Evolutionary conservation across 1,139 yeast genomes (phyloP), one percentile per base, ranked within the genome.

Genomic region (Cylindricascospora bacillispora): DNA sequence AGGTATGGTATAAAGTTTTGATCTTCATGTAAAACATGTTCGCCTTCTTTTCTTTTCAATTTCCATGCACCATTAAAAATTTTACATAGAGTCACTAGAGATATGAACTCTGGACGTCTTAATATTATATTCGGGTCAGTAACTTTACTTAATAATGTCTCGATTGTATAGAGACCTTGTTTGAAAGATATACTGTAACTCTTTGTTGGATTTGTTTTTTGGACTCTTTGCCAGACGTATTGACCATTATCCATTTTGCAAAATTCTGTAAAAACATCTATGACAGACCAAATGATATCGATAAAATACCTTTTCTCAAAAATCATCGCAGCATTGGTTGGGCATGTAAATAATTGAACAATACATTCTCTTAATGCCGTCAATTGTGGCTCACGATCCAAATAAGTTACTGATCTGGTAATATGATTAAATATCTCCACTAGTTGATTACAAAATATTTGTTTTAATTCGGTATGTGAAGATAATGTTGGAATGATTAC

Each of bases 381-480:
- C 23, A 73, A 52, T 36, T 66, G 70, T 37, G 78, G 80, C 48
- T 79, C 89, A 35, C 86, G 59, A 45, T 79, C 92, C 17, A 65
- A 50, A 13, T 54, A 47, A 4, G 73, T 68, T 35, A 64, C 56
- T 4, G 65, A 59, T 2, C 60, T 57, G 10, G 73, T 54, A 31
- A 74, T 50, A 11, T 63, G 60, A 4, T 81, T 79, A 40, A 72
- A 72, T 0, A 76, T 59, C 25, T 65, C 63, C 11, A 71, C 57
- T 29, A 71, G 59, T 36, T 75, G 81, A 10, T 55, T 45, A 15
- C 75, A 63, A 35, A 76, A 71, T 7, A 51, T 37, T 2, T 59
- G 54, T 42, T 77, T 75, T 33, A 53, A 56, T 0, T 49, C 46
- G 2, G 61, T 36, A 25, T 70, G 70, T 1, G 73, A 60, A 1